Percentiles rank a stretch among this genome's conserved stretches.
phyloP scores from a whole-genome alignment of 75 land plant genomes.

The Adiantum capillusveneris region DNA sequence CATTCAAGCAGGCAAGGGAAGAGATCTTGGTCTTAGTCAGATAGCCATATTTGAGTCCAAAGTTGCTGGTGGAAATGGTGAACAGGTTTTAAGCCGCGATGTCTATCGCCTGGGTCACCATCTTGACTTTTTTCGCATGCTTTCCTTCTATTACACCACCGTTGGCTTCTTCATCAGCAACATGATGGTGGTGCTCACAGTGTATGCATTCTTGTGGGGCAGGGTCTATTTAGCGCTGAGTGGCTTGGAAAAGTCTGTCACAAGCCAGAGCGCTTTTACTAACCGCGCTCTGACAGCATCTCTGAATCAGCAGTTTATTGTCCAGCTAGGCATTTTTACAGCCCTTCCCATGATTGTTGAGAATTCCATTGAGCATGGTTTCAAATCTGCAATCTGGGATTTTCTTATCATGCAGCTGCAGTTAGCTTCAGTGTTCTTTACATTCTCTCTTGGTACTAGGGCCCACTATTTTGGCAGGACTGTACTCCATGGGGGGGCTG shows the following conservation, averaged over 20 bases:
- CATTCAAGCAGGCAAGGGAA: slow-evolving; percentile 90
- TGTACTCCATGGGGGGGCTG: slow-evolving; percentile 92
- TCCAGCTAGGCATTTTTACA: slow-evolving; percentile 82
- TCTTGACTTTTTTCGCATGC: slow-evolving; percentile 84
- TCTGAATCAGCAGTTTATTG: slow-evolving; percentile 84
- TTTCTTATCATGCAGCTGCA: slow-evolving; percentile 85
- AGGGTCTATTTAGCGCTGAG: slow-evolving; percentile 80
- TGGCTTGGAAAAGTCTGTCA: slow-evolving; percentile 57
- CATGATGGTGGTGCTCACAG: slow-evolving; percentile 80
- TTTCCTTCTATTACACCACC: slow-evolving; percentile 84
- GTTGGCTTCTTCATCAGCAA: slow-evolving; percentile 80
- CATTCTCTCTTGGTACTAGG: slow-evolving; percentile 88
- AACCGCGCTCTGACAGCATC: slow-evolving; percentile 64
- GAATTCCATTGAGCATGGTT: slow-evolving; percentile 75
- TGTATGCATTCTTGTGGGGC: slow-evolving; percentile 86
- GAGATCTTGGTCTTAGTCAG: slow-evolving; percentile 92
- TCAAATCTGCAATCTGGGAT: slow-evolving; percentile 67
- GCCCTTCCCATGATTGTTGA: slow-evolving; percentile 94
- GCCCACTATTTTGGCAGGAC: slow-evolving; percentile 90
- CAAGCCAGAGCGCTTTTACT: slow-evolving; percentile 16
- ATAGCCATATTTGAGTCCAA: slow-evolving; percentile 89
- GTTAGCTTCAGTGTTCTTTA: slow-evolving; percentile 82
- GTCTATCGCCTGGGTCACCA: slow-evolving; percentile 85
- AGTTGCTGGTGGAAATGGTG: slow-evolving; percentile 93
- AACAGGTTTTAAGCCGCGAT: slow-evolving; percentile 84